A percentile compares a stretch with the other conserved stretches of the same genome.
These are phyloP conservation scores for Zymoseptoria ardabiliae DNA, from an alignment of 2,329 filamentous ascomycete genomes.

Conservation along the genomic window DNA sequence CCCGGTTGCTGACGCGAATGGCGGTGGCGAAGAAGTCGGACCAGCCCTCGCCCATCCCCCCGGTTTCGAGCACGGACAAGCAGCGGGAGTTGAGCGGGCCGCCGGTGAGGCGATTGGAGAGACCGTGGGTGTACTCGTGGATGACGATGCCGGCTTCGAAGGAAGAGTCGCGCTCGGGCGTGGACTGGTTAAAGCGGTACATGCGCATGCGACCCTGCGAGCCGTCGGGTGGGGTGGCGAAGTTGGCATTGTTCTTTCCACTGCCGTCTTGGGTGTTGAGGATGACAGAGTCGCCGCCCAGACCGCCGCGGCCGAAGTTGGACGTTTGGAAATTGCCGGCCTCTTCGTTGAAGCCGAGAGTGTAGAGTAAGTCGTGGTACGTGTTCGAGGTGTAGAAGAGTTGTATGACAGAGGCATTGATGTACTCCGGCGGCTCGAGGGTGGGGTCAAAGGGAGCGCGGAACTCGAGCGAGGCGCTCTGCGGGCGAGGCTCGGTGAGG, in stretches of 20 bases:
- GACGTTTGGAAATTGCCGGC: slow-evolving; percentile 55
- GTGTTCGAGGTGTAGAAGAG: slow-evolving; percentile 55
- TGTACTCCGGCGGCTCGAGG: slow-evolving; percentile 32
- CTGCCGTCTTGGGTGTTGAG: slow-evolving; percentile 52
- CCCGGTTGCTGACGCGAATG: slow-evolving; percentile 40
- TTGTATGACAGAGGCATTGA: slow-evolving; percentile 51
- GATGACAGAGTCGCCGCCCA: slow-evolving; percentile 46
- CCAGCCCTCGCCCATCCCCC: slow-evolving; percentile 55
- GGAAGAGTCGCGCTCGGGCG: slow-evolving; percentile 45
- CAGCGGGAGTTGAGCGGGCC: slow-evolving; percentile 49
- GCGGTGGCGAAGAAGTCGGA: slow-evolving; percentile 50
- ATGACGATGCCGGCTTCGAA: slow-evolving; percentile 56
- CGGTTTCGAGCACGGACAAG: slow-evolving; percentile 41
- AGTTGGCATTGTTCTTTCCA: slow-evolving; percentile 50
- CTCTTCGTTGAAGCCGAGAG: slow-evolving; percentile 50
- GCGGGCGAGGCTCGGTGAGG: slow-evolving; percentile 47
- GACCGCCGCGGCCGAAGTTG: slow-evolving; percentile 49
- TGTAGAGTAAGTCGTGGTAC: slow-evolving; percentile 53
- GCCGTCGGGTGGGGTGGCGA: slow-evolving; percentile 49
- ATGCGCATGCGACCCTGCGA: slow-evolving; percentile 49
- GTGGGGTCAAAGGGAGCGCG: slow-evolving; percentile 8
- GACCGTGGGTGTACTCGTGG: slow-evolving; percentile 48
- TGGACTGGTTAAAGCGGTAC: slow-evolving; percentile 49
- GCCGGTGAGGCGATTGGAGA: slow-evolving; percentile 53
- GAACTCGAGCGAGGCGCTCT: slow-evolving; percentile 39